Conservation (phyloP, 805 yeast genomes). For the Barnettozyma vustinii region DNA sequence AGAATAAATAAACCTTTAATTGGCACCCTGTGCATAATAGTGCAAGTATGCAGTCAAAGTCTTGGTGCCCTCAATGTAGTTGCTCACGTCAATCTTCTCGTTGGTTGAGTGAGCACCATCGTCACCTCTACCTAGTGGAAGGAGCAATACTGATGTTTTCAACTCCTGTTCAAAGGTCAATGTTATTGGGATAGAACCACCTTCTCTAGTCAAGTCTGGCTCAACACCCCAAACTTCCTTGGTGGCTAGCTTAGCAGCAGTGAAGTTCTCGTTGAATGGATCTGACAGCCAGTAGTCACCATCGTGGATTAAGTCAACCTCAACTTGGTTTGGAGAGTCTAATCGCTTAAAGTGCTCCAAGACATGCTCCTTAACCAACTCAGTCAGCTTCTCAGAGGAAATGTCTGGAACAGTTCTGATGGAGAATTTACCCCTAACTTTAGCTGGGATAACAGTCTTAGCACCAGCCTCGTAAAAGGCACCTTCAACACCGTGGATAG, state of each 20-base stretch:
- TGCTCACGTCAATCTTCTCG: constrained; percentile 84
- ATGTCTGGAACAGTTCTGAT: constrained; percentile 97
- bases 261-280: constrained; percentile 87
- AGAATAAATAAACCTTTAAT: not conserved
- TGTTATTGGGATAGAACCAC: constrained; percentile 98
- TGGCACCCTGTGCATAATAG: constrained; percentile 48
- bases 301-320: constrained; percentile 79
- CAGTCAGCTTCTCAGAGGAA: constrained; percentile 70
- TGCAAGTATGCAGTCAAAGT: constrained; percentile 91
- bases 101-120: constrained; percentile 99
- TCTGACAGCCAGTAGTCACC: constrained; percentile 96
- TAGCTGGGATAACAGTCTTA: constrained; percentile 96
- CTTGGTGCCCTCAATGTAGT: constrained; percentile 91
- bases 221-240: constrained; percentile 90
- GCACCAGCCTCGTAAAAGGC: constrained; percentile 95
- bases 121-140: constrained; percentile 98
- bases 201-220: constrained; percentile 97
- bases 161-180: constrained; percentile 85
- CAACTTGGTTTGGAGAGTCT: constrained; percentile 69
- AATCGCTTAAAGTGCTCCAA: constrained; percentile 59
- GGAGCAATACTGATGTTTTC: constrained; percentile 76
- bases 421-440: constrained; percentile 90
- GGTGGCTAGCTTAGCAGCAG: constrained; percentile 93
- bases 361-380: constrained; percentile 69
- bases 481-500: constrained; percentile 96